These are phyloP conservation scores for Boletus speciosus DNA, from an alignment of 768 basidiomycete genomes.

Conservation along the genomic window DNA sequence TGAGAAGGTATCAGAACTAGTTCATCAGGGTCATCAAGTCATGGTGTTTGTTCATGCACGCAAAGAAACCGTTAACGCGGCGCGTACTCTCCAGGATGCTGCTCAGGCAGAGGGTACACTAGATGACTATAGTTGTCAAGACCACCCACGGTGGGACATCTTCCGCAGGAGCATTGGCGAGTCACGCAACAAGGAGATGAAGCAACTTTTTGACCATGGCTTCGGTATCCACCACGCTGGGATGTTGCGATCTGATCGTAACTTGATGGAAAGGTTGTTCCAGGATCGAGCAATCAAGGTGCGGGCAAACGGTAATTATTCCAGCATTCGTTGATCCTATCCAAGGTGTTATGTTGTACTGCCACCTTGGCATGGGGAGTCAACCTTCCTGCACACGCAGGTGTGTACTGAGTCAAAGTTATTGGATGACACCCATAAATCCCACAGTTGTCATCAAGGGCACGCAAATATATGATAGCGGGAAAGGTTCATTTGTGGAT, in stretches of 20 bases:
- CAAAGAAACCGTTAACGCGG: constrained; percentile 96
- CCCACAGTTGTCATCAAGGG: constrained; percentile 88
- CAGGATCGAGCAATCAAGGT: constrained; percentile 91
- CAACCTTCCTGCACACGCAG: constrained; percentile 96
- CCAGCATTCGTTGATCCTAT: neutral
- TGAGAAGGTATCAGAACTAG: constrained; percentile 85
- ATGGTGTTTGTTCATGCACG: constrained; percentile 99
- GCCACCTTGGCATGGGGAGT: constrained; percentile 99
- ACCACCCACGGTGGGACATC: constrained; percentile 72
- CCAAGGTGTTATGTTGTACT: constrained; percentile 93
- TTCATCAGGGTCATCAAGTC: constrained; percentile 92
- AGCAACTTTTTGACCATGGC: constrained; percentile 83
- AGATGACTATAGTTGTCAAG: constrained; percentile 78
- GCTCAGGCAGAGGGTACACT: constrained; percentile 64
- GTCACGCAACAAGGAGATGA: constrained; percentile 96
- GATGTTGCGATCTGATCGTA: constrained; percentile 92
- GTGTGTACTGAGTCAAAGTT: constrained; percentile 37
- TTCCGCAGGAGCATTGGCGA: constrained; percentile 76
- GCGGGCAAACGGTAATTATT: neutral
- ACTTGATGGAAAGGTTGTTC: constrained; percentile 94
- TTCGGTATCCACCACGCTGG: constrained; percentile 99
- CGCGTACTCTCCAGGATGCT: constrained; percentile 73
- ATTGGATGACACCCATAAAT: constrained; percentile 7
- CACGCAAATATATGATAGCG: constrained; percentile 92
- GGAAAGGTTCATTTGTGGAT: constrained; percentile 87